Conservation (phyloP, 1,284 basidiomycete genomes). For the Ceratobasidium sp. region DNA sequence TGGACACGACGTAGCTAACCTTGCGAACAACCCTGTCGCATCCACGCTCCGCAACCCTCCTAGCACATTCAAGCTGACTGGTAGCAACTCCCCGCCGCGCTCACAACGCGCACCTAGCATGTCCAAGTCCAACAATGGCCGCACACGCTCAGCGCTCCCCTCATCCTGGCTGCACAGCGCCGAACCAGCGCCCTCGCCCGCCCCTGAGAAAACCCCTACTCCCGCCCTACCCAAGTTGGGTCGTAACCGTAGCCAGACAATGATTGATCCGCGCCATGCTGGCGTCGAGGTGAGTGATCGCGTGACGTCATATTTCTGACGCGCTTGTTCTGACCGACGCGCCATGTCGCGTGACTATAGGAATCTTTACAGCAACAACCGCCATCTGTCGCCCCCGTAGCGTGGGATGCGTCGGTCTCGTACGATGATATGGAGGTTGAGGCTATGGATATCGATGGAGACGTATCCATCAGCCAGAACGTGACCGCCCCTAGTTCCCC, state of each 20-base stretch:
- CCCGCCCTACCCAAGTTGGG: neutral
- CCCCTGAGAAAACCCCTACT: neutral
- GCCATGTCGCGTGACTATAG: slow-evolving; percentile 16
- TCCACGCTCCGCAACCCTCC: neutral
- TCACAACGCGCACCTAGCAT: slow-evolving; percentile 55
- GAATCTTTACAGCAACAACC: too few relatives aligned
- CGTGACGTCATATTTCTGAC: slow-evolving; percentile 28
- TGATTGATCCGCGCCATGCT: slow-evolving; percentile 29
- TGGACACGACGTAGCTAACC: slow-evolving; percentile 75
- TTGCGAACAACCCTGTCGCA: slow-evolving; percentile 50
- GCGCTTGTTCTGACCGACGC: neutral
- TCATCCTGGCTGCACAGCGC: slow-evolving; percentile 65
- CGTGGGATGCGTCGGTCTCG: slow-evolving; percentile 40
- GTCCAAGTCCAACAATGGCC: slow-evolving; percentile 58
- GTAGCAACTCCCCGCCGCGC: slow-evolving; percentile 54
- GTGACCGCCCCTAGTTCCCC: slow-evolving; percentile 54
- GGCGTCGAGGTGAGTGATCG: slow-evolving; percentile 40
- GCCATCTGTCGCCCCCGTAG: slow-evolving; percentile 36
- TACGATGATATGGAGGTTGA: slow-evolving; percentile 81
- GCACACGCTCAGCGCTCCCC: slow-evolving; percentile 69
- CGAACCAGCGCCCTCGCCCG: neutral
- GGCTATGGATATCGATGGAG: slow-evolving; percentile 79
- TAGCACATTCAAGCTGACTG: slow-evolving; percentile 41
- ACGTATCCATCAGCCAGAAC: slow-evolving; percentile 53
- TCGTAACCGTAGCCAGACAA: slow-evolving; percentile 37